These are phyloP conservation scores for Phlegmacium glaucopus DNA, from an alignment of 768 basidiomycete genomes.

Conservation along the genomic window DNA sequence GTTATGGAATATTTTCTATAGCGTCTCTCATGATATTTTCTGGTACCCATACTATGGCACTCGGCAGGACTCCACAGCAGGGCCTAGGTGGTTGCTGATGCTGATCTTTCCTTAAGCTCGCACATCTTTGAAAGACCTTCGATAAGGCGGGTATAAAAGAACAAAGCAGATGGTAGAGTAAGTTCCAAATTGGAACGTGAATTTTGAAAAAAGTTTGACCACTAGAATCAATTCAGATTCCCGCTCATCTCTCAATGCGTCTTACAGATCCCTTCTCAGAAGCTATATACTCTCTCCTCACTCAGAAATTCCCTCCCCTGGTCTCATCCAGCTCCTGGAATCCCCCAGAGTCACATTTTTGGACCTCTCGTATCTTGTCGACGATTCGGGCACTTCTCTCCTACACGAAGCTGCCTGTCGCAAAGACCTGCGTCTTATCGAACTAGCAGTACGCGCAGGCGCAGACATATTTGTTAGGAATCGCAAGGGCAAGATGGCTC, in stretches of 20 bases:
- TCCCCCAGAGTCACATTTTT: slow-evolving; percentile 70
- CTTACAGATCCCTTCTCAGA: slow-evolving; percentile 69
- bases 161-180: no score
- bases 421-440: slow-evolving; percentile 76
- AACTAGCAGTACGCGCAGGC: slow-evolving; percentile 80
- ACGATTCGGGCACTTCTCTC: slow-evolving; percentile 70
- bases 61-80: no score
- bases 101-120: no score
- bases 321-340: slow-evolving; percentile 55
- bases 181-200: no score
- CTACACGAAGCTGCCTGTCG: slow-evolving; percentile 86
- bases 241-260: slow-evolving; percentile 70
- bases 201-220: no score
- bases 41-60: no score
- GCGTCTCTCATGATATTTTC: no score
- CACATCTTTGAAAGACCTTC: no score
- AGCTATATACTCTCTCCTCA: slow-evolving; percentile 66
- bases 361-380: slow-evolving; percentile 79
- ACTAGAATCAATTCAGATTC: slow-evolving; percentile 51
- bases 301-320: slow-evolving; percentile 33
- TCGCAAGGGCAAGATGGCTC: slow-evolving; percentile 63
- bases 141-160: no score
- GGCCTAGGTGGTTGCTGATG: no score
- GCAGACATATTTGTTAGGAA: slow-evolving; percentile 89
- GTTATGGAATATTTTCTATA: no score